These are phyloP conservation scores for Diutina neorugosa DNA, from an alignment of 1,139 yeast species.

Conservation along the genomic window DNA sequence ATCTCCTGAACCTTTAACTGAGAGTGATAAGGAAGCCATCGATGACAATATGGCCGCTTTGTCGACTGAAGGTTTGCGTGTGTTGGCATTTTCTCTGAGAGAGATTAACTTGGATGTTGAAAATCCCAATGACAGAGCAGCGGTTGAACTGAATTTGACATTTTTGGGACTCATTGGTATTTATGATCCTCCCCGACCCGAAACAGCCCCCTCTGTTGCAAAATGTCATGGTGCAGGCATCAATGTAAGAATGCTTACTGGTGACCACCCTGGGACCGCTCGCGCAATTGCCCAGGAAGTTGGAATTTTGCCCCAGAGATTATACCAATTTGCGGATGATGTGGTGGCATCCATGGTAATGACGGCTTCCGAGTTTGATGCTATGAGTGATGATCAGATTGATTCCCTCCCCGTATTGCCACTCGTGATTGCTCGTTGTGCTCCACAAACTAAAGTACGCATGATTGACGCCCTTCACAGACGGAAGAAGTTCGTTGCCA, in stretches of 20 bases:
- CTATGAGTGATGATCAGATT: constrained; percentile 46
- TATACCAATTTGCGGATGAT: constrained; percentile 11
- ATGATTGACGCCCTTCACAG: neutral
- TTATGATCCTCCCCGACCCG: constrained; percentile 73
- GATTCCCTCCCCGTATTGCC: constrained; percentile 64
- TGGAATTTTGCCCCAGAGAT: constrained; percentile 64
- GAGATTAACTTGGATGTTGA: constrained; percentile 11
- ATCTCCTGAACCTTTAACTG: neutral
- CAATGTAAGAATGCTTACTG: constrained; percentile 76
- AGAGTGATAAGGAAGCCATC: constrained; percentile 17
- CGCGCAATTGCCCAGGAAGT: constrained; percentile 76
- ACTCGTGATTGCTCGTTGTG: constrained; percentile 72
- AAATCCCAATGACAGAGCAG: constrained; percentile 26
- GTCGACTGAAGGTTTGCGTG: constrained; percentile 63
- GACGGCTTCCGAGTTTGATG: constrained; percentile 40
- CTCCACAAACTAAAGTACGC: constrained; percentile 42
- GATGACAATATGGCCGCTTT: constrained; percentile 50
- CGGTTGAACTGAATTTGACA: constrained; percentile 43
- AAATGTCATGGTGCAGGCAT: constrained; percentile 68
- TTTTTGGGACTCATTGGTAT: constrained; percentile 69
- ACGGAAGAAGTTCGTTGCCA: constrained; percentile 1
- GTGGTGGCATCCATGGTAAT: neutral
- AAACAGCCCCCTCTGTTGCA: constrained; percentile 56
- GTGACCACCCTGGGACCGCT: constrained; percentile 80
- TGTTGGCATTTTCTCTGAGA: constrained; percentile 54